A percentile compares a stretch with the other conserved stretches of the same genome.
These are phyloP conservation scores for Salix dunnii DNA, from an alignment of 345 rosid species.

Conservation along the genomic window DNA sequence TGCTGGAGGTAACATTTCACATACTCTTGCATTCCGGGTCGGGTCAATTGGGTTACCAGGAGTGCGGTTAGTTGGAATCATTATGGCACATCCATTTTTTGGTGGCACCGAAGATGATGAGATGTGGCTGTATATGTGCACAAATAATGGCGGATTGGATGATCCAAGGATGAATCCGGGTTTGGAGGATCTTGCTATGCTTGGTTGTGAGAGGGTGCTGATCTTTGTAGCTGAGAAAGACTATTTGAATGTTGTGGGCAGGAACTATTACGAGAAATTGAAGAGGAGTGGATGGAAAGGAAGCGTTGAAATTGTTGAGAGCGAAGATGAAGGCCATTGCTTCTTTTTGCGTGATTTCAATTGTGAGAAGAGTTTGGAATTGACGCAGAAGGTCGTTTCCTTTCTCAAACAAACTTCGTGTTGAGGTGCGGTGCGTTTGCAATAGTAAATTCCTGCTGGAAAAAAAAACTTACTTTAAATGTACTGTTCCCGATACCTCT, in stretches of 20 bases:
- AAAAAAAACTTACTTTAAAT: too few relatives aligned
- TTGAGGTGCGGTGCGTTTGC: too few relatives aligned
- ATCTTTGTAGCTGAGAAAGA: not conserved
- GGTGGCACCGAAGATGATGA: constrained; percentile 40
- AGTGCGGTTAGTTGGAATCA: constrained; percentile 27
- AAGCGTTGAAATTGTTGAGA: constrained; percentile 3
- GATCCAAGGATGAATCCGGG: not conserved
- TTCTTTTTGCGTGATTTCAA: not conserved
- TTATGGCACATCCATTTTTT: constrained; percentile 44
- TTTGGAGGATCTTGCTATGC: not conserved
- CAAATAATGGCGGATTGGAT: not conserved
- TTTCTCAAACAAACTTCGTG: too few relatives aligned
- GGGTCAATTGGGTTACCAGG: constrained; percentile 28
- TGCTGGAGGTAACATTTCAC: constrained; percentile 41
- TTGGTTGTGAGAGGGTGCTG: not conserved
- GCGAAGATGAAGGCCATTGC: constrained; percentile 8
- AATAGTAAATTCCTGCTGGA: too few relatives aligned
- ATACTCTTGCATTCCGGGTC: constrained; percentile 26
- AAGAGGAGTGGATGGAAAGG: not conserved
- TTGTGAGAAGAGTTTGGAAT: not conserved
- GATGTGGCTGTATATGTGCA: constrained; percentile 40
- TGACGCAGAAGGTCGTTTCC: not conserved
- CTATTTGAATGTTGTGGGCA: not conserved
- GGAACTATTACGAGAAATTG: not conserved
- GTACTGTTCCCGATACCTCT: too few relatives aligned